Base-by-base conservation (phyloP, 2,329 filamentous ascomycete genomes). In the Fusarium mangiferae region DNA sequence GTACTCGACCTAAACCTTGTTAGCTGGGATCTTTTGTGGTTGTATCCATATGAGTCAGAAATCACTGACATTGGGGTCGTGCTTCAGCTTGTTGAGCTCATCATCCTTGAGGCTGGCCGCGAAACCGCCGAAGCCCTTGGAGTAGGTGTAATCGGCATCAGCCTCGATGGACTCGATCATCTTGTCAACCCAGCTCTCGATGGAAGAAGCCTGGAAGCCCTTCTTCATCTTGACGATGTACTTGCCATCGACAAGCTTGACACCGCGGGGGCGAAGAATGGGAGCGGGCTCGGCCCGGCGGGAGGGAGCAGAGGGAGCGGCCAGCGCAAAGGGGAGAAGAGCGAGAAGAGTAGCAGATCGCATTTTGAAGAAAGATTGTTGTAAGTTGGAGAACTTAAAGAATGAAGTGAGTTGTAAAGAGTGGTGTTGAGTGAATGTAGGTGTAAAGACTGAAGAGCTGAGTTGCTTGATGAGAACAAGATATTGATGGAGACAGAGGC, bases 211-310 rank as follows among this genome's bases (percentile, higher is more conserved):
- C 11, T 51, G 51, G 33, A 75, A 46, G 15, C 72, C 72, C 39
- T 55, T 68, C 76, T 79, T 81, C 75, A 84, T 80, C 73, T 80
- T 82, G 74, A 84, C 77, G 38, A 84, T 84, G 78, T 80, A 84
- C 72, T 80, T 83, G 76, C 79, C 80, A 54, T 80, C 78, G 41
- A 83, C 68, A 59, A 80, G 66, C 68, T 79, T 66, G 48, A 72
- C 78, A 38, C 75, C 79, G 17, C 80, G 80, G 49, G 82, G 79
- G 26, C 78, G 74, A 45, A 83, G 61, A 33, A 83, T 58, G 41
- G 82, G 82, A 28, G 82, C 82, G 28, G 80, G 82, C 41, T 78
- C 73, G 52, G 78, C 70, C 39, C 82, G 82, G 67, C 77, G 78
- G 45, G 77, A 59, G 13, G 81, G 80, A 48, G 78, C 78, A 39